Percentiles rank a stretch among this genome's conserved stretches.
Conservation (phyloP, 2,329 filamentous ascomycete genomes). For the Aspergillus brunneoviolaceus region DNA sequence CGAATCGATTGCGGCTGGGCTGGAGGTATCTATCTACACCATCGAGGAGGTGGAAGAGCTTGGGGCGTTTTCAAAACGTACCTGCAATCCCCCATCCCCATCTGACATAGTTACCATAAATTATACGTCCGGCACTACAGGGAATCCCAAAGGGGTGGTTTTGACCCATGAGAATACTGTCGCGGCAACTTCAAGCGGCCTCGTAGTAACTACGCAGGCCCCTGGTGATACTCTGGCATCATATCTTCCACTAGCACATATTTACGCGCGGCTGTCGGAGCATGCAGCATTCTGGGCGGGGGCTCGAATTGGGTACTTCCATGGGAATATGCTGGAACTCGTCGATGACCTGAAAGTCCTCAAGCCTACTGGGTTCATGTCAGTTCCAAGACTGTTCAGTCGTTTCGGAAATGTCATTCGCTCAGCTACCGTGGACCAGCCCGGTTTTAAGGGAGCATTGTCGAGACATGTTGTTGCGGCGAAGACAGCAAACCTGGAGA, state of each 20-base stretch:
- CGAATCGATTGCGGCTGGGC: constrained; percentile 68
- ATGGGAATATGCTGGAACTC: constrained; percentile 81
- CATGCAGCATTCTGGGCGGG: constrained; percentile 71
- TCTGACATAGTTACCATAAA: constrained; percentile 77
- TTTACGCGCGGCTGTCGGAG: constrained; percentile 84
- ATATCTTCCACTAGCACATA: constrained; percentile 91
- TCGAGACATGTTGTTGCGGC: constrained; percentile 75
- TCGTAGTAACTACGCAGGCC: constrained; percentile 54
- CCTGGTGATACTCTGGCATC: constrained; percentile 70
- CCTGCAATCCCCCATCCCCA: constrained; percentile 68
- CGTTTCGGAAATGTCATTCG: constrained; percentile 83
- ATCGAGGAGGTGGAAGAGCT: constrained; percentile 79
- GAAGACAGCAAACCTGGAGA: constrained; percentile 76
- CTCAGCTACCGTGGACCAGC: constrained; percentile 71
- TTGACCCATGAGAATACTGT: constrained; percentile 81
- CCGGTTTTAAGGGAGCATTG: constrained; percentile 76
- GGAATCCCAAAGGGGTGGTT: constrained; percentile 63
- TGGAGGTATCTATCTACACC: constrained; percentile 76
- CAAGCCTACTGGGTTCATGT: constrained; percentile 77
- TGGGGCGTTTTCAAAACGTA: constrained; percentile 67
- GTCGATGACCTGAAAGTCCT: constrained; percentile 90
- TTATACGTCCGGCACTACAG: constrained; percentile 66
- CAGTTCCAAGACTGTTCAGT: constrained; percentile 89
- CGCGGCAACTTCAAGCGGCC: constrained; percentile 64
- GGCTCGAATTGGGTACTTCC: constrained; percentile 83